A percentile compares a stretch with the other conserved stretches of the same genome.
Conservation (phyloP, 805 yeast species). For the Isabelozyma pseudorhagii region DNA sequence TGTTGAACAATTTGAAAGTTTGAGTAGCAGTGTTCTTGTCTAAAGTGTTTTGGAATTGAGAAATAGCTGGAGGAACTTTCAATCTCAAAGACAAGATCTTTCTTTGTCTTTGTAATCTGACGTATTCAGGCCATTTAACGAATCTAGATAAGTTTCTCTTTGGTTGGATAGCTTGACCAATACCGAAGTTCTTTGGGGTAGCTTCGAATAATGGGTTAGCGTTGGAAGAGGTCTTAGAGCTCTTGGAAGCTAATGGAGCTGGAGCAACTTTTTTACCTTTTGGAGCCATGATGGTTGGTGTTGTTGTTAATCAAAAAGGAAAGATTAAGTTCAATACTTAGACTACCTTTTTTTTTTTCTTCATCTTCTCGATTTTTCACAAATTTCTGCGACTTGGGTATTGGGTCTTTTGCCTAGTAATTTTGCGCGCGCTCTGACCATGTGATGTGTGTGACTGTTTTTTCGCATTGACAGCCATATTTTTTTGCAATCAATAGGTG, state of each 20-base stretch:
- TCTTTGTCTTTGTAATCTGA: conserved; percentile 98
- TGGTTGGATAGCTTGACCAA: conserved; percentile 95
- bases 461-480: not conserved
- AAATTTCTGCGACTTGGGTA: not conserved
- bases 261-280: conserved; percentile 47
- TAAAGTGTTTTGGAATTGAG: conserved; percentile 93
- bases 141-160: conserved; percentile 94
- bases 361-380: not conserved
- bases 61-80: conserved; percentile 98
- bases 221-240: conserved; percentile 23
- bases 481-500: not conserved
- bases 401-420: not conserved
- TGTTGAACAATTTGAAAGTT: conserved; percentile 95
- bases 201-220: conserved; percentile 47
- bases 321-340: not conserved
- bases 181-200: conserved; percentile 90
- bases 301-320: not conserved
- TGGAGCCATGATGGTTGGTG: conserved; percentile 30
- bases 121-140: conserved; percentile 99
- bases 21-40: conserved; percentile 99
- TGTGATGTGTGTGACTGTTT: not conserved
- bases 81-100: conserved; percentile 92
- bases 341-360: not conserved
- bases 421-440: not conserved
- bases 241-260: conserved; percentile 43